Percentiles rank a stretch among this genome's conserved stretches.
Conservation (phyloP, 306 rosid genomes). For the Medicago lupulina region DNA sequence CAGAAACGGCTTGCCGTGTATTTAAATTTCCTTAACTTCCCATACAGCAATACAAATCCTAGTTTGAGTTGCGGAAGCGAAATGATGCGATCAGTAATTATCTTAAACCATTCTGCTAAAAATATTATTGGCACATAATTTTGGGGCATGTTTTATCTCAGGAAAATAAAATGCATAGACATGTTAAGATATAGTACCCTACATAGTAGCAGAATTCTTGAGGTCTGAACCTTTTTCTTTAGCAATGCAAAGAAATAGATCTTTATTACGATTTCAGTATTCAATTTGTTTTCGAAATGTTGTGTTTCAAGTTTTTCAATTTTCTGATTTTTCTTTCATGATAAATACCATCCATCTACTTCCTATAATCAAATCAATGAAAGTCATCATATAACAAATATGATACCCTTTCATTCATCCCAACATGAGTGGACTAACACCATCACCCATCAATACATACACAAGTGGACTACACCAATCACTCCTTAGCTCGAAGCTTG, state of each 20-base stretch:
- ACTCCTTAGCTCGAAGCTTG: slow-evolving; percentile 6
- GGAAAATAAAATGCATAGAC: background rate
- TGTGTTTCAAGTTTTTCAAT: background rate
- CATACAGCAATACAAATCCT: slow-evolving; percentile 9
- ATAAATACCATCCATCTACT: background rate
- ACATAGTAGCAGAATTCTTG: slow-evolving; percentile 14
- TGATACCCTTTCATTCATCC: background rate
- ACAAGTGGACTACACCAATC: slow-evolving; percentile 13
- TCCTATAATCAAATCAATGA: background rate
- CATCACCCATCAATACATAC: background rate
- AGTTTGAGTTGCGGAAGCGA: background rate
- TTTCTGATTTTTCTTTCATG: slow-evolving; percentile 5
- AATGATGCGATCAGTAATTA: background rate
- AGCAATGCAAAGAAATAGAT: slow-evolving; percentile 21
- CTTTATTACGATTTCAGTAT: background rate
- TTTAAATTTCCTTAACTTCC: slow-evolving; percentile 20
- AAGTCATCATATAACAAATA: background rate
- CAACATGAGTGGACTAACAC: background rate
- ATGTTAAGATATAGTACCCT: background rate
- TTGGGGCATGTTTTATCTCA: background rate
- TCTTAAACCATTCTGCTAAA: slow-evolving; percentile 29
- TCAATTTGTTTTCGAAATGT: background rate
- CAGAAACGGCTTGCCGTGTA: background rate
- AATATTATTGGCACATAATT: background rate
- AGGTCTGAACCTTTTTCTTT: slow-evolving; percentile 15